These are phyloP conservation scores for maize (Zea mays) DNA, from an alignment of 176 grass and related monocot genomes.

Conservation along the genomic window DNA sequence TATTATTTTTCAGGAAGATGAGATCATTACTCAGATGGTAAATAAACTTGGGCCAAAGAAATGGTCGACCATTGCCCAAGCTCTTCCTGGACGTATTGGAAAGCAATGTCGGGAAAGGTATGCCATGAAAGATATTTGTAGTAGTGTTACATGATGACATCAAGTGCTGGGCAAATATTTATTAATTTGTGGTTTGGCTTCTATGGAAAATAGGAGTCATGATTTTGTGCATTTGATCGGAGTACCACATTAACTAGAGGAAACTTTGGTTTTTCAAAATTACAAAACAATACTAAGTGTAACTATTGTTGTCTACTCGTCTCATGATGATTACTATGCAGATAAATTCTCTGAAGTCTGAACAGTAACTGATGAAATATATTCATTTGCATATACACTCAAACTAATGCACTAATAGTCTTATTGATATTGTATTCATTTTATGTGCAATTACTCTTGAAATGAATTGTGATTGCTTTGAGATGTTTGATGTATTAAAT, in stretches of 20 bases:
- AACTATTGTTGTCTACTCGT: background rate
- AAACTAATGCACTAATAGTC: constrained; percentile 12
- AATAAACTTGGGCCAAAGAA: constrained; percentile 75
- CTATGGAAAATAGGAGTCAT: background rate
- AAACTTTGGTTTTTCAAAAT: background rate
- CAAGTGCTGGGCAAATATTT: background rate
- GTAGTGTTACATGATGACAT: background rate
- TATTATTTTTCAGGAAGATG: constrained; percentile 69
- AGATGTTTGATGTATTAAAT: background rate
- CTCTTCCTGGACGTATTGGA: constrained; percentile 87
- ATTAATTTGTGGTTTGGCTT: background rate
- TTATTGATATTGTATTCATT: constrained; percentile 4
- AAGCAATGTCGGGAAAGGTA: constrained; percentile 97
- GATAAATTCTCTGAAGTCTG: background rate
- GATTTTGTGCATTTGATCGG: constrained; percentile 14
- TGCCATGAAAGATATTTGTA: constrained; percentile 26
- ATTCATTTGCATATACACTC: background rate
- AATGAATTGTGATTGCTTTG: background rate
- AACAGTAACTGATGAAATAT: background rate
- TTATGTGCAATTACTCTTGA: constrained; percentile 10
- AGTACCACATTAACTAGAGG: background rate
- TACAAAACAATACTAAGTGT: constrained; percentile 8
- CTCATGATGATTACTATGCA: background rate
- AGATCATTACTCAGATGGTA: constrained; percentile 83
- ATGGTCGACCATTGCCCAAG: constrained; percentile 90